Conservation (phyloP, 2,329 filamentous ascomycete genomes). For the Stemphylium vesicarium region DNA sequence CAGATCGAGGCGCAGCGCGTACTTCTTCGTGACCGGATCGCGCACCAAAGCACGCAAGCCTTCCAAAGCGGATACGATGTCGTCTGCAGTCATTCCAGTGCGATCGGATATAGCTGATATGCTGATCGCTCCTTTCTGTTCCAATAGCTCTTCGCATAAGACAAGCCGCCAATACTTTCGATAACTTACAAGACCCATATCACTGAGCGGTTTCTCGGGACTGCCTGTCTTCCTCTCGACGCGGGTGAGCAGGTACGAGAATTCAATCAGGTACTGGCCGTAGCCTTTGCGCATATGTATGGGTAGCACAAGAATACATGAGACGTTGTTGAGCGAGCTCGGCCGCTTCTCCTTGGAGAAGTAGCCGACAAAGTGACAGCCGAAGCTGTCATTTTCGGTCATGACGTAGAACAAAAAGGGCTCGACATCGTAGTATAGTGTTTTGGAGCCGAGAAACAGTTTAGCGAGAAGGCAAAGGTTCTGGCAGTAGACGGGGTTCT, state of each 20-base stretch:
- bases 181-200: slow-evolving; percentile 97
- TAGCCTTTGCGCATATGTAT: slow-evolving; percentile 98
- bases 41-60: slow-evolving; percentile 86
- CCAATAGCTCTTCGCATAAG: slow-evolving; percentile 81
- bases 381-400: slow-evolving; percentile 88
- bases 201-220: slow-evolving; percentile 94
- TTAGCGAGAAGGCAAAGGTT: slow-evolving; percentile 96
- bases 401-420: slow-evolving; percentile 98
- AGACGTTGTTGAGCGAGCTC: slow-evolving; percentile 95
- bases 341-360: slow-evolving; percentile 98
- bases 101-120: slow-evolving; percentile 77
- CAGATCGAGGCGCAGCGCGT: slow-evolving; percentile 86
- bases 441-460: slow-evolving; percentile 97
- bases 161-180: slow-evolving; percentile 95
- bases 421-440: slow-evolving; percentile 96
- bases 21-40: slow-evolving; percentile 85
- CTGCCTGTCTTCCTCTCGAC: slow-evolving; percentile 94
- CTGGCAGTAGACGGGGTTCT: slow-evolving; percentile 98
- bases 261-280: slow-evolving; percentile 95
- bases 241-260: slow-evolving; percentile 93
- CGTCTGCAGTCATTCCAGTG: slow-evolving; percentile 94
- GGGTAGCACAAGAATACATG: slow-evolving; percentile 92
- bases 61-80: slow-evolving; percentile 93
- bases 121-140: slow-evolving; percentile 63
- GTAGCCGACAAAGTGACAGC: slow-evolving; percentile 98